Evolutionary conservation across 1,284 basidiomycete genomes (phyloP).

Genomic region (Pseudozyma hubeiensis): DNA sequence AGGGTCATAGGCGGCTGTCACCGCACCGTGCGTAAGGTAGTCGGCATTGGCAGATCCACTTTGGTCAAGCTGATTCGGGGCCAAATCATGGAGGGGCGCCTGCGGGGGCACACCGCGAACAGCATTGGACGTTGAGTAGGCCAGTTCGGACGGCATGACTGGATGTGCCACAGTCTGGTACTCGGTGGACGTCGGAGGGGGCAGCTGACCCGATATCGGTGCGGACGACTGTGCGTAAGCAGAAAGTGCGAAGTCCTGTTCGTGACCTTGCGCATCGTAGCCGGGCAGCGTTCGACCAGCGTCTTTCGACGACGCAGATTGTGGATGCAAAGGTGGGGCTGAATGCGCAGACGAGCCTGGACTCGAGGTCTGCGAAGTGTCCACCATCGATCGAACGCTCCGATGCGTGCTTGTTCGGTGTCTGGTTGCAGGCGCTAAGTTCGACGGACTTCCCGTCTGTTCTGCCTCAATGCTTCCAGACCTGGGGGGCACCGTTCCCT

Average conservation of each 20-base stretch:
- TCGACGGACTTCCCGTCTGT: slow-evolving; percentile 3
- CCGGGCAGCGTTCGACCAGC: background rate
- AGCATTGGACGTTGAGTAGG: slow-evolving; percentile 3
- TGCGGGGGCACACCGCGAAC: slow-evolving; percentile 1
- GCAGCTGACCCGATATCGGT: slow-evolving; percentile 4
- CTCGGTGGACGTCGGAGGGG: background rate
- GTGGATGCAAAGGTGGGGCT: slow-evolving; percentile 1
- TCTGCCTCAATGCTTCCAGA: slow-evolving; percentile 14
- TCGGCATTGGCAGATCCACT: background rate
- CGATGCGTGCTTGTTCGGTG: slow-evolving; percentile 5
- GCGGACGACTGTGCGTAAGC: background rate
- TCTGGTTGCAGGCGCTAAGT: slow-evolving; percentile 2
- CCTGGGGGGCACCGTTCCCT: background rate
- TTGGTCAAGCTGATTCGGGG: background rate
- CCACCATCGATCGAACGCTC: background rate
- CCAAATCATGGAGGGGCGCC: background rate
- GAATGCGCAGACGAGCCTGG: slow-evolving; percentile 15
- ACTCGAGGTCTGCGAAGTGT: slow-evolving; percentile 13
- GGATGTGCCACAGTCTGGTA: slow-evolving; percentile 2
- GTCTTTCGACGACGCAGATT: background rate
- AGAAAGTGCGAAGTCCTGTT: background rate
- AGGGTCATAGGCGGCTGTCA: slow-evolving; percentile 3
- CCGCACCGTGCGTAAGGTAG: background rate
- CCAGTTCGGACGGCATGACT: background rate
- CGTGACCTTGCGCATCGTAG: background rate